Base-by-base conservation (phyloP, 768 basidiomycete species). In the Austroboletus eburneus region DNA sequence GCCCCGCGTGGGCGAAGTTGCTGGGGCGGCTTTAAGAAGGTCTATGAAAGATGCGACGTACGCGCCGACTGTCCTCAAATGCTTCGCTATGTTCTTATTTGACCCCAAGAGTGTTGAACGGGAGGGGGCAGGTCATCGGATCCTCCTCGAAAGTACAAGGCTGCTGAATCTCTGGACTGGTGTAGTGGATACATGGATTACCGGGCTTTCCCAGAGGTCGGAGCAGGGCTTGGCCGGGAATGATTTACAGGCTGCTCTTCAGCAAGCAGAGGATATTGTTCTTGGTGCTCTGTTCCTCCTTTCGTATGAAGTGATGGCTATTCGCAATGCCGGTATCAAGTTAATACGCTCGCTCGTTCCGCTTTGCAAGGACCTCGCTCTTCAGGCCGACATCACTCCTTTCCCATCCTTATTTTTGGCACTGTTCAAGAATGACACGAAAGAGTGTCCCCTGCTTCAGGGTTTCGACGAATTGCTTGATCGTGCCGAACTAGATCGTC, bases 271-370 rank as follows among this genome's bases (percentile, higher is more conserved):
- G 36, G 82, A 87, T 50, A 74, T 92, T 23, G 81, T 85, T 51
- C 79, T 81, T 0, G 88, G 83, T 2, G 78, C 79, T 2, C 60
- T 94, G 35, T 92, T 94, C 60, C 67, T 94, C 42, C 71, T 93
- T 45, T 73, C 85, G 12, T 76, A 83, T 43, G 76, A 78, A 49
- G 62, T 63, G 23, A 63, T 71, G 40, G 48, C 69, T 3, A 75
- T 87, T 9, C 77, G 79, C 40, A 68, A 69, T 13, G 72, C 75
- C 17, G 91, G 87, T 1, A 75, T 85, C 24, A 80, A 81, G 59
- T 70, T 85, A 14, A 57, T 88, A 9, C 78, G 85, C 29, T 70
- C 78, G 25, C 66, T 90, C 35, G 74, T 78, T 13, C 62, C 66
- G 1, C 58, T 87, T 32, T 65, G 73, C 40, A 61, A 69, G 6